Base-by-base conservation (phyloP, 305 asterid species). In the Ilex paraguariensis region DNA sequence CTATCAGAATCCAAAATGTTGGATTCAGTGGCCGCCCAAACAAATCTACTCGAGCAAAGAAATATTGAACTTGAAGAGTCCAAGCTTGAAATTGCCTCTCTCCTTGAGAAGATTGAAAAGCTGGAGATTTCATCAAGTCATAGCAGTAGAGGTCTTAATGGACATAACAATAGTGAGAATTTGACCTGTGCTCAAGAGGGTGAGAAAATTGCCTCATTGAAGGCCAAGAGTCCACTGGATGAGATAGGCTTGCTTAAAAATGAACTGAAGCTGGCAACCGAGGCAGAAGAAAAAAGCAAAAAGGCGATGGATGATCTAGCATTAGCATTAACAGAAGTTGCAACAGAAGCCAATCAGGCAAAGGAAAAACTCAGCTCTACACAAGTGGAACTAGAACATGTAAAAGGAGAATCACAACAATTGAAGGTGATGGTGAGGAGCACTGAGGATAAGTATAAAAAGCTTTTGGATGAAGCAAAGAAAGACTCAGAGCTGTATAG, bases 271-370 rank as follows among this genome's bases (percentile, higher is more conserved):
- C 30, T 69, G 44, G 94, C 98, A 0, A 67, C 73, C 0, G 84
- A 82, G 62, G 96, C 88, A 0, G 98, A 92, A 65, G 89, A 89
- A 56, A 84, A 82, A 66, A 87, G 86, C 77, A 59, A 73, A 31
- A 79, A 85, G 57, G 98, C 98, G 0, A 85, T 93, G 98, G 98
- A 93, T 49, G 95, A 84, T 53, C 56, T 93, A 45, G 98, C 95
- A 0, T 46, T 86, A 48, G 96, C 88, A 0, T 64, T 93, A 17
- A 82, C 79, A 62, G 99, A 90, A 68, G 97, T 93, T 3, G 95
- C 94, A 0, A 76, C 85, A 0, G 95, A 93, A 71, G 75, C 95
- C n/a, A 83, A 79, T 31, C 86, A 73, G 53, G 79, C 85, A 0
- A 90, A 84, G 66, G 94, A 87, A 76, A 77, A 80, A 54, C 78